A percentile compares a stretch with the other conserved stretches of the same genome.
phyloP scores from a whole-genome alignment of 2,329 filamentous ascomycete species.

The Ceratocystiopsis sp. region DNA sequence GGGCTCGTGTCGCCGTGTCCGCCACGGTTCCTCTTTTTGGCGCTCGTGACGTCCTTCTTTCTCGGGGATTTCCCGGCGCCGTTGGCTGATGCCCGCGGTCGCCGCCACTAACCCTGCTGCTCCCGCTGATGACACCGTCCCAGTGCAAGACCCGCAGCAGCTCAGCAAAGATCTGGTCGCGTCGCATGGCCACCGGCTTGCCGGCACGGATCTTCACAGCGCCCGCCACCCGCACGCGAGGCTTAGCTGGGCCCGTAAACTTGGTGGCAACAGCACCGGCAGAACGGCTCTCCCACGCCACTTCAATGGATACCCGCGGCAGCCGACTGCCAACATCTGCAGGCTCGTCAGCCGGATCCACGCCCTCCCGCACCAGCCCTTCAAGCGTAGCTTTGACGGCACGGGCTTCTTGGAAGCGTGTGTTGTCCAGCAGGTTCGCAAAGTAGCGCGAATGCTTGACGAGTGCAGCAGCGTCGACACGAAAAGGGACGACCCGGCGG shows the following conservation, averaged over 20 bases:
- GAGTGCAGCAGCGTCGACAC: constrained; percentile 40
- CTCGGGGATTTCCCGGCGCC: too few species aligned
- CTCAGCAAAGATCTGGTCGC: constrained; percentile 48
- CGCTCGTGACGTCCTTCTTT: background rate
- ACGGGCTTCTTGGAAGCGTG: constrained; percentile 45
- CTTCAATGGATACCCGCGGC: constrained; percentile 45
- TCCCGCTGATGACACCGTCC: constrained; percentile 17
- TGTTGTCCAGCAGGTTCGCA: constrained; percentile 44
- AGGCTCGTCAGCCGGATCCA: constrained; percentile 25
- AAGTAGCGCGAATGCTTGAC: constrained; percentile 53
- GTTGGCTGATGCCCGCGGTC: background rate
- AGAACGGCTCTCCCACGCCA: constrained; percentile 28
- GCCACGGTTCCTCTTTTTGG: background rate
- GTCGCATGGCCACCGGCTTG: constrained; percentile 35
- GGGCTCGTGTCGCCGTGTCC: background rate
- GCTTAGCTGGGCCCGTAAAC: too few species aligned
- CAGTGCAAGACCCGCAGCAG: constrained; percentile 51
- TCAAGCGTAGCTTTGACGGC: constrained; percentile 33
- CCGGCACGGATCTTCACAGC: too few species aligned
- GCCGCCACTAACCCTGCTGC: background rate
- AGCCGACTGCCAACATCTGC: constrained; percentile 28
- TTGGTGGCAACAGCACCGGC: background rate
- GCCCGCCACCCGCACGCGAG: too few species aligned
- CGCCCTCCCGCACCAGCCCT: constrained; percentile 27
- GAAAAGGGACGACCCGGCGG: constrained; percentile 25